Conservation (phyloP, 495 filamentous ascomycete species). For the Monascus purpureus region DNA sequence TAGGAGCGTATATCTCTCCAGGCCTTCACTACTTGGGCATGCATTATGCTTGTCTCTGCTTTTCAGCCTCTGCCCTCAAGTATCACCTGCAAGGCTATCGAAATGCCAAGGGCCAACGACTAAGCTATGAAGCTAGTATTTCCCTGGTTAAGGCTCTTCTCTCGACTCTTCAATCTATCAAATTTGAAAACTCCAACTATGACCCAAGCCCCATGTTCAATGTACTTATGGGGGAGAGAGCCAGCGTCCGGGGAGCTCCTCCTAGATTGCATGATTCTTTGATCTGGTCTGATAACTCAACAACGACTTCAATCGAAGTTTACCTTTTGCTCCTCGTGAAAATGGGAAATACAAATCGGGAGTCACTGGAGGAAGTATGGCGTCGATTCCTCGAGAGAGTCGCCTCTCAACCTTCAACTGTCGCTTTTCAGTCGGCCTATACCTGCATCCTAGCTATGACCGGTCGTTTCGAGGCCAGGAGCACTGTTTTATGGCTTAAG, state of each 20-base stretch:
- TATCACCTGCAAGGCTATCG: slow-evolving; percentile 11
- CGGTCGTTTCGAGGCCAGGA: slow-evolving; percentile 5
- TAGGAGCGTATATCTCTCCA: slow-evolving; percentile 2
- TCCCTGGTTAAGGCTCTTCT: slow-evolving; percentile 10
- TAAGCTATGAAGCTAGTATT: slow-evolving; percentile 2
- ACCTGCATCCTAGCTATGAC: slow-evolving; percentile 10
- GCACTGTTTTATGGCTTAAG: slow-evolving; percentile 11
- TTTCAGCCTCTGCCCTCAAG: slow-evolving; percentile 14
- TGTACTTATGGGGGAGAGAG: slow-evolving; percentile 14
- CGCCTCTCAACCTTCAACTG: neutral
- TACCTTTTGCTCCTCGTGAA: slow-evolving; percentile 13
- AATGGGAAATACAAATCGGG: slow-evolving; percentile 4
- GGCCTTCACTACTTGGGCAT: slow-evolving; percentile 10
- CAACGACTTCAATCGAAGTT: neutral
- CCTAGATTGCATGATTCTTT: slow-evolving; percentile 12
- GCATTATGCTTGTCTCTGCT: slow-evolving; percentile 15
- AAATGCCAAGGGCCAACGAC: neutral
- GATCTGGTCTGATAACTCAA: too few species aligned
- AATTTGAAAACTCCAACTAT: slow-evolving; percentile 11
- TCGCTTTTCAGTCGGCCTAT: slow-evolving; percentile 11
- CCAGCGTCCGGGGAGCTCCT: too few species aligned
- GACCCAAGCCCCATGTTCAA: slow-evolving; percentile 11
- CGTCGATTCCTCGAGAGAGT: slow-evolving; percentile 5
- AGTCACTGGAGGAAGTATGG: slow-evolving; percentile 10
- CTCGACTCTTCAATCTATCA: slow-evolving; percentile 7